A percentile compares a stretch with the other conserved stretches of the same genome.
These are phyloP conservation scores for Wilcoxina mikolae DNA, from an alignment of 495 filamentous ascomycete genomes.

Conservation along the genomic window DNA sequence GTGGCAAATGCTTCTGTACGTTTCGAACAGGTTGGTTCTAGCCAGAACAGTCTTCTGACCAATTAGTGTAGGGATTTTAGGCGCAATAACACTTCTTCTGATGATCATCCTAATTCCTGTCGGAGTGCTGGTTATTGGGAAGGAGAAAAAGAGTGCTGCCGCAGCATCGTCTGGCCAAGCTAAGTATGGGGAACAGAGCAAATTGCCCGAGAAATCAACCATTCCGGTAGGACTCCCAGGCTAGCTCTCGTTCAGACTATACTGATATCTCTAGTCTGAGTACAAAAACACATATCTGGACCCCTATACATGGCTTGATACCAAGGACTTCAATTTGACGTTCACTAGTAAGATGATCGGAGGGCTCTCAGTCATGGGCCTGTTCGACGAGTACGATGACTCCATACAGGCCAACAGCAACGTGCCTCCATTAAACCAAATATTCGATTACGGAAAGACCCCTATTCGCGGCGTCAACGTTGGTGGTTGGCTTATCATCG, in stretches of 20 bases:
- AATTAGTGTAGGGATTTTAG: slow-evolving; percentile 22
- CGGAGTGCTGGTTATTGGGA: slow-evolving; percentile 43
- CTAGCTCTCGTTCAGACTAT: no score
- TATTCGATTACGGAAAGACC: slow-evolving; percentile 57
- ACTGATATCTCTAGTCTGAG: slow-evolving; percentile 32
- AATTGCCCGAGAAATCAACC: slow-evolving; percentile 15
- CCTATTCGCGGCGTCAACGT: slow-evolving; percentile 85
- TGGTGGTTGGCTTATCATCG: slow-evolving; percentile 86
- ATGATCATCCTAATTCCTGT: slow-evolving; percentile 48
- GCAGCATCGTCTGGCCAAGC: slow-evolving; percentile 5
- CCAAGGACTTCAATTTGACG: slow-evolving; percentile 81
- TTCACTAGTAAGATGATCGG: slow-evolving; percentile 79
- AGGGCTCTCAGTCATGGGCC: slow-evolving; percentile 75
- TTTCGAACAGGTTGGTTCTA: not conserved
- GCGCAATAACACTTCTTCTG: slow-evolving; percentile 37
- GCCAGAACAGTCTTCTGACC: not conserved
- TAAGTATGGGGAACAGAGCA: slow-evolving; percentile 9
- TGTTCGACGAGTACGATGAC: slow-evolving; percentile 79
- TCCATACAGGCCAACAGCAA: slow-evolving; percentile 58
- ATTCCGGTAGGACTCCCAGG: slow-evolving; percentile 19
- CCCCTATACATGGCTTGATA: slow-evolving; percentile 88
- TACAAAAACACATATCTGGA: slow-evolving; percentile 63
- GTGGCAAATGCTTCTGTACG: slow-evolving; percentile 22
- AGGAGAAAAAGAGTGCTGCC: slow-evolving; percentile 34
- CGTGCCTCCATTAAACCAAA: slow-evolving; percentile 60